A percentile compares a stretch with the other conserved stretches of the same genome.
These are phyloP conservation scores for Globisporangium echinulatum DNA, from an alignment of 352 stramenopile genomes.

Conservation along the genomic window DNA sequence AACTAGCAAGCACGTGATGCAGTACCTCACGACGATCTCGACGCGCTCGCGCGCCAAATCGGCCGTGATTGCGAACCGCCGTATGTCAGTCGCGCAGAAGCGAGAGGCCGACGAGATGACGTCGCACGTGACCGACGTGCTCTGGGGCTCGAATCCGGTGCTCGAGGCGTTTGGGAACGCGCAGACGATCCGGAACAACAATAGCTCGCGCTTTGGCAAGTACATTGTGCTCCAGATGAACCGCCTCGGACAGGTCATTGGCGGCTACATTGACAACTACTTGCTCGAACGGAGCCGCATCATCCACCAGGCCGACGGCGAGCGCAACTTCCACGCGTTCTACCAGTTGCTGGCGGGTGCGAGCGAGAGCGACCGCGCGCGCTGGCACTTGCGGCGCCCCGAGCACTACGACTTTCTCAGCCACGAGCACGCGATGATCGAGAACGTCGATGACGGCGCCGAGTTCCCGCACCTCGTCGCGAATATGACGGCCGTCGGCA, in stretches of 20 bases:
- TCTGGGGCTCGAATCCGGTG: constrained; percentile 78
- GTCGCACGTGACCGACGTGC: constrained; percentile 60
- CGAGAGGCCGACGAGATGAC: constrained; percentile 69
- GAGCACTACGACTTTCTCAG: constrained; percentile 64
- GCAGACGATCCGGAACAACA: constrained; percentile 87
- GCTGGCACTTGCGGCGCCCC: constrained; percentile 45
- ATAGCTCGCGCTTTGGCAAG: constrained; percentile 82
- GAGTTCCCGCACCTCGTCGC: constrained; percentile 53
- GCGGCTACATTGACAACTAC: constrained; percentile 87
- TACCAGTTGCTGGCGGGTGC: constrained; percentile 88
- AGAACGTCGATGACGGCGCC: constrained; percentile 68
- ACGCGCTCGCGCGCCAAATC: constrained; percentile 62
- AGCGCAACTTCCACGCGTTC: constrained; percentile 93
- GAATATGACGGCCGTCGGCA: constrained; percentile 68
- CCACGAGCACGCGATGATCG: constrained; percentile 60
- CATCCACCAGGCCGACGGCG: constrained; percentile 76
- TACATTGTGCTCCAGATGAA: constrained; percentile 87
- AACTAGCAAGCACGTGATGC: constrained; percentile 95
- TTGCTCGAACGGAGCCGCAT: constrained; percentile 90
- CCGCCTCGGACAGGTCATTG: constrained; percentile 68
- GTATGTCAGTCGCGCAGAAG: constrained; percentile 72
- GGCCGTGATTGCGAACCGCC: constrained; percentile 65
- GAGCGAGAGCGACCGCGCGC: constrained; percentile 33
- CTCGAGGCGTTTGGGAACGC: constrained; percentile 83
- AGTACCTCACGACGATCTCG: constrained; percentile 88